Conservation (phyloP, 2,329 filamentous ascomycete species). For the Xenoacremonium recifei region DNA sequence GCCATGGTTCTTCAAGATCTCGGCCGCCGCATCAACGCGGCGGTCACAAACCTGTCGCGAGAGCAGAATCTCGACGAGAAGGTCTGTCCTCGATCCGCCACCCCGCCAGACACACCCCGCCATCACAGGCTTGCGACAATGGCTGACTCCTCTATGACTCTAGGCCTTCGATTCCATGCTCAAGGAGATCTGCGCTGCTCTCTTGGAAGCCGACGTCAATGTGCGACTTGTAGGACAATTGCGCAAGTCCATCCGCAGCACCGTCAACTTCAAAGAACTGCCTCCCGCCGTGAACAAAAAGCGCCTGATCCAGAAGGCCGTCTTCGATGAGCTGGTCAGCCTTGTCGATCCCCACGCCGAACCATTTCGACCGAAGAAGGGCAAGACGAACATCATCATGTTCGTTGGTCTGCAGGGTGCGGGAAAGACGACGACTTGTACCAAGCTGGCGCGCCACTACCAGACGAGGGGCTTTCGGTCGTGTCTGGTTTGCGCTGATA, state of each 20-base stretch:
- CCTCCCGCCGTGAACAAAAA: conserved; percentile 96
- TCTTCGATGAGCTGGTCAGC: conserved; percentile 94
- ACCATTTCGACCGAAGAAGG: conserved; percentile 95
- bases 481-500: conserved; percentile 95
- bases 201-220: conserved; percentile 96
- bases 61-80: conserved; percentile 96
- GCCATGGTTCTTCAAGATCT: conserved; percentile 98
- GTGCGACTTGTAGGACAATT: conserved; percentile 88
- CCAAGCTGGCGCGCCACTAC: conserved; percentile 93
- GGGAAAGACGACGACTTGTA: conserved; percentile 97
- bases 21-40: conserved; percentile 95
- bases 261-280: conserved; percentile 93
- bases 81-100: conserved; percentile 45
- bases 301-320: conserved; percentile 93
- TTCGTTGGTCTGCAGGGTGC: conserved; percentile 97
- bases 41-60: conserved; percentile 88
- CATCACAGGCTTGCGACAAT: conserved; percentile 11
- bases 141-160: too few species aligned
- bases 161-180: conserved; percentile 97
- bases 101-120: conserved; percentile 13
- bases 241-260: conserved; percentile 85
- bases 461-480: conserved; percentile 89
- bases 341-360: conserved; percentile 95
- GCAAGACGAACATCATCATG: conserved; percentile 97
- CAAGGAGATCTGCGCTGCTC: conserved; percentile 94